Percentiles rank a stretch among this genome's conserved stretches.
These are phyloP conservation scores for Metarhizium humberi DNA, from an alignment of 2,329 filamentous ascomycete species.

Conservation along the genomic window DNA sequence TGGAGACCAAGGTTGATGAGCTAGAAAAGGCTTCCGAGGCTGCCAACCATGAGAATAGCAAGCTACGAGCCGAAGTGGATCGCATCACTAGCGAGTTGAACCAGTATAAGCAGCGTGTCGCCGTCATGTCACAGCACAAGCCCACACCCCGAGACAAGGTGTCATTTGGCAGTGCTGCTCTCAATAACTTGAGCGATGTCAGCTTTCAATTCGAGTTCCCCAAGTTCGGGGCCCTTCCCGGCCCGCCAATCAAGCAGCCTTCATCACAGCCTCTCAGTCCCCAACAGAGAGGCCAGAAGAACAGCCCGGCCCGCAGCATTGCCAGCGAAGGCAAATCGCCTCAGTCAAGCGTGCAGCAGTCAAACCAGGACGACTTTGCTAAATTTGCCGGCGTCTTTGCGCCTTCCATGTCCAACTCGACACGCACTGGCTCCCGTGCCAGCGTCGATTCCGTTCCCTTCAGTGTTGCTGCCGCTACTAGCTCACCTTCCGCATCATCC, in stretches of 20 bases:
- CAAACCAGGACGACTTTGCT: slow-evolving; percentile 30
- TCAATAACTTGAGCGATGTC: slow-evolving; percentile 58
- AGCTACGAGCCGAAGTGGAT: slow-evolving; percentile 80
- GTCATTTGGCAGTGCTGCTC: slow-evolving; percentile 33
- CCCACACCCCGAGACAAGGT: slow-evolving; percentile 29
- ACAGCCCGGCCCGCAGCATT: slow-evolving; percentile 21
- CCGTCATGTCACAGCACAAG: slow-evolving; percentile 38
- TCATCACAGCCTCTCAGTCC: slow-evolving; percentile 24
- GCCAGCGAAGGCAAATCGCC: slow-evolving; percentile 15
- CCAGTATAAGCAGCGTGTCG: slow-evolving; percentile 83
- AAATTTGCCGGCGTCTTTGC: slow-evolving; percentile 52
- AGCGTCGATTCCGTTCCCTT: slow-evolving; percentile 42
- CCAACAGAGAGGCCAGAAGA: slow-evolving; percentile 12
- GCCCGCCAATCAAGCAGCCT: slow-evolving; percentile 24
- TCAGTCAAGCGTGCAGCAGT: slow-evolving; percentile 8
- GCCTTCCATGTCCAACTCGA: slow-evolving; percentile 38
- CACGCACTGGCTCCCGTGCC: slow-evolving; percentile 35
- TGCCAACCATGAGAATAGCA: slow-evolving; percentile 75
- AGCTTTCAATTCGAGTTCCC: slow-evolving; percentile 96
- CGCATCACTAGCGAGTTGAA: slow-evolving; percentile 75
- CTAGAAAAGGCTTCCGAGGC: slow-evolving; percentile 75
- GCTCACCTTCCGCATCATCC: slow-evolving; percentile 55
- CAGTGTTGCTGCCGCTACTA: slow-evolving; percentile 42
- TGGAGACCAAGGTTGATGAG: slow-evolving; percentile 69
- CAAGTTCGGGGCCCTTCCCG: slow-evolving; percentile 71